Conservation (phyloP, 495 filamentous ascomycete species). For the Penicillium chermesinum region DNA sequence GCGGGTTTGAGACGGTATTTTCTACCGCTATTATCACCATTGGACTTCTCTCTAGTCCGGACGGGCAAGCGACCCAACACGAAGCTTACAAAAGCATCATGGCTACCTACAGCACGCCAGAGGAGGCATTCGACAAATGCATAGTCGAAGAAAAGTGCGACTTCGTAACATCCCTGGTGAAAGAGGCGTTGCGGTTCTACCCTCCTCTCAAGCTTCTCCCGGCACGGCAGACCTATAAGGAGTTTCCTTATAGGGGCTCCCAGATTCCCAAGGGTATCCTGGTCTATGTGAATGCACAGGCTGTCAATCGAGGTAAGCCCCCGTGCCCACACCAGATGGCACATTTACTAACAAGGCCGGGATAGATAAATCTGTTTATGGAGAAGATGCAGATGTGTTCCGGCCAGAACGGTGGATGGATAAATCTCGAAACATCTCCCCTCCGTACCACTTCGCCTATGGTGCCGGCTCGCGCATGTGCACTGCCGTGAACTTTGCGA, state of each 20-base stretch:
- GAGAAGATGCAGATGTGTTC: constrained; percentile 50
- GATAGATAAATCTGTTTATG: too few species aligned
- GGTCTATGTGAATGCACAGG: constrained; percentile 54
- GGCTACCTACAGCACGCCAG: constrained; percentile 38
- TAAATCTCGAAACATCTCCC: constrained; percentile 49
- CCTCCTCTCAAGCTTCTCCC: constrained; percentile 51
- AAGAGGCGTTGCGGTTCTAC: constrained; percentile 52
- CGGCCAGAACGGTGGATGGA: constrained; percentile 43
- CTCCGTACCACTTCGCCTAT: constrained; percentile 47
- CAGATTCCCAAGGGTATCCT: constrained; percentile 52
- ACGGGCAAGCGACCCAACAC: constrained; percentile 47
- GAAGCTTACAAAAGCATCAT: constrained; percentile 52
- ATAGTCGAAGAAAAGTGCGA: constrained; percentile 45
- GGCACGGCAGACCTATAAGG: constrained; percentile 46
- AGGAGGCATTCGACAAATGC: constrained; percentile 44
- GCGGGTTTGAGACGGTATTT: constrained; percentile 49
- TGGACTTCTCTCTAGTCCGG: constrained; percentile 42
- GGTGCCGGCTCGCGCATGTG: constrained; percentile 51
- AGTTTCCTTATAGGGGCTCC: constrained; percentile 51
- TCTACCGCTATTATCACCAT: constrained; percentile 45
- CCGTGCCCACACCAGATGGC: too few species aligned
- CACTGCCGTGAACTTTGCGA: constrained; percentile 48
- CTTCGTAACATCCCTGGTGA: constrained; percentile 47
- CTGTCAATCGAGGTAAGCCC: constrained; percentile 50
- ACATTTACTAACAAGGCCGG: too few species aligned